phyloP scores from a whole-genome alignment of 2,329 filamentous ascomycete species.

The Colletotrichum tabaci region DNA sequence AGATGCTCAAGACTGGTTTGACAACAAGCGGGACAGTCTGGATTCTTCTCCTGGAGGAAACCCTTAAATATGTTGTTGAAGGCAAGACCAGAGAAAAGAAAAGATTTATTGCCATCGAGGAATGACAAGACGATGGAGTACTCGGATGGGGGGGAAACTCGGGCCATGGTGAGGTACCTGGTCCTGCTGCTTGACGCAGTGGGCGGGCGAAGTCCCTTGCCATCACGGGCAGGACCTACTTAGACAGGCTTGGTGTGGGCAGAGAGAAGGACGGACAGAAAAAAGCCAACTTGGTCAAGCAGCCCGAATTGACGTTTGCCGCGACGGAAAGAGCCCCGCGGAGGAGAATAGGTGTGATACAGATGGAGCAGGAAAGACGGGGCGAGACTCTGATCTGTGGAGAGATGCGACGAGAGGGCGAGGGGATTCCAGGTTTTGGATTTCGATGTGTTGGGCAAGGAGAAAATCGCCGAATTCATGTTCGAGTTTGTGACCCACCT shows the following conservation, averaged over 20 bases:
- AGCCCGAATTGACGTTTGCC: conserved; percentile 33
- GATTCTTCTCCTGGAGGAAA: conserved; percentile 10
- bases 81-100: conserved; percentile 20
- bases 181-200: conserved; percentile 11
- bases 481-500: neutral
- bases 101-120: neutral
- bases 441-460: neutral
- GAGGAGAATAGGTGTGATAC: conserved; percentile 13
- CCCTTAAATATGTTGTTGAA: conserved; percentile 40
- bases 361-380: conserved; percentile 39
- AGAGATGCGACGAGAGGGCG: conserved; percentile 29
- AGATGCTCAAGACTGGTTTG: conserved; percentile 7
- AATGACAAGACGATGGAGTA: conserved; percentile 21
- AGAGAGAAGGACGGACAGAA: neutral
- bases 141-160: conserved; percentile 16
- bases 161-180: conserved; percentile 29
- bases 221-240: conserved; percentile 11
- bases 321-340: neutral
- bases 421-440: conserved; percentile 39
- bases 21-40: neutral
- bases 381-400: conserved; percentile 40
- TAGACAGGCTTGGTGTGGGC: neutral
- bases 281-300: conserved; percentile 35
- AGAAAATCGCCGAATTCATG: conserved; percentile 13
- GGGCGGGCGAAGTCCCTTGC: conserved; percentile 21